Evolutionary conservation across 2,329 filamentous ascomycete genomes (phyloP), one percentile per base, ranked within the genome.

Genomic region (Penicillium freii): DNA sequence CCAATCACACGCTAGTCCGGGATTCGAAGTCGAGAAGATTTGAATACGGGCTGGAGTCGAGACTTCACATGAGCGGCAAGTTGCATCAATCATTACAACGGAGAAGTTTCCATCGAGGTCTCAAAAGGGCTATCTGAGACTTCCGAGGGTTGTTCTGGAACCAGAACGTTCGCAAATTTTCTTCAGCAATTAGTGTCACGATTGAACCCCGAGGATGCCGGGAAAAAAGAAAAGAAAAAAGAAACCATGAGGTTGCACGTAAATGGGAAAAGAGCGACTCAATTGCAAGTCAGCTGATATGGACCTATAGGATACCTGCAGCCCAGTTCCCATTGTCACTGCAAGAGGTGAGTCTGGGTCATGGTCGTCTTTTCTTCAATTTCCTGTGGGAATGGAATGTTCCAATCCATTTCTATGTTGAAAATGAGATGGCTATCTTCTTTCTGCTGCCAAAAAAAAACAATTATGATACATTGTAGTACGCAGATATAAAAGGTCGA

Each of bases 1-100:
- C 59, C 31, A 60, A 72, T 71, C 70, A 71, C 69, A 60, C 67
- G 62, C 64, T 63, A 60, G 49, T 38, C 57, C 60, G 47, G 59
- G 49, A 67, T 47, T 25, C 31, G 15, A 25, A 60, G 49, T 46
- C 57, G 60, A 50, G 52, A 40, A 66, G 38, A 66, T 66, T 64
- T 59, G 46, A 56, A 64, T 42, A 38, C 43, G 43, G 61, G 29
- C 62, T 59, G 62, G 57, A 48, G 51, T 60, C 47, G 55, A 55
- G 56, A 44, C 25, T 55, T 62, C 31, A 39, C 51, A 60, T 56
- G 48, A 29, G 56, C 58, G 59, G 56, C 25, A 54, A 51, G 19
- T 27, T 55, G 43, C 53, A 47, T 54, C 33, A 27, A 54, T 52
- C 43, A 46, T 43, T 33, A 52, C 34, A 46, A 47, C 49, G 43